Percentiles rank a stretch among this genome's conserved stretches.
phyloP scores from a whole-genome alignment of 345 rosid species.

The Populus pruinosa region DNA sequence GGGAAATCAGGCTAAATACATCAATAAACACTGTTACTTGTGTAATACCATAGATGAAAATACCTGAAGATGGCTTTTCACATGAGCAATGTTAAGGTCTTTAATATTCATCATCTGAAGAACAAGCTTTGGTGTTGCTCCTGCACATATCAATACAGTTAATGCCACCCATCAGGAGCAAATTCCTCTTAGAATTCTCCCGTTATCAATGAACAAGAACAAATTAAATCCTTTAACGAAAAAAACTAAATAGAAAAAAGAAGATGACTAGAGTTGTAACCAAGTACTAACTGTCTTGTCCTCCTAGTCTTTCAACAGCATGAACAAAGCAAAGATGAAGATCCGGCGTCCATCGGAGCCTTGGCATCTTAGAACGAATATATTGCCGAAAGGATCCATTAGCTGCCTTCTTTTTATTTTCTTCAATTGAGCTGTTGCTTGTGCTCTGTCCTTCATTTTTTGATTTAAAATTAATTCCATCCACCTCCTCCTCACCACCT shows the following conservation, averaged over 20 bases:
- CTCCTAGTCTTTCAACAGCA: slow-evolving; percentile 75
- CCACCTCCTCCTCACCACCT: slow-evolving; percentile 26
- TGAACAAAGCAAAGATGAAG: slow-evolving; percentile 78
- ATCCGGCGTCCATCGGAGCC: slow-evolving; percentile 82
- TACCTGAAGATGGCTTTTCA: slow-evolving; percentile 90
- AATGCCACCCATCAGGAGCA: not conserved
- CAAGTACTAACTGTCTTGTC: slow-evolving; percentile 64
- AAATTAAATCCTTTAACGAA: not conserved
- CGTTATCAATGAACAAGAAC: not conserved
- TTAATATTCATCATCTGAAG: slow-evolving; percentile 76
- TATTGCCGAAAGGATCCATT: slow-evolving; percentile 66
- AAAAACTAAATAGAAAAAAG: not conserved
- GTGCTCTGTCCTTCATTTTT: slow-evolving; percentile 28
- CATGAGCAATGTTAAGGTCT: slow-evolving; percentile 79
- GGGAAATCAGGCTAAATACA: slow-evolving; percentile 1
- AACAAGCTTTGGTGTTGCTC: slow-evolving; percentile 84
- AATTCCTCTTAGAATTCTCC: not conserved
- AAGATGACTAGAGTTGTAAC: not conserved
- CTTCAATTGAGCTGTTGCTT: slow-evolving; percentile 55
- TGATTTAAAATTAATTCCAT: slow-evolving; percentile 16
- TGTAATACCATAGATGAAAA: not conserved
- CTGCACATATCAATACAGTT: slow-evolving; percentile 22
- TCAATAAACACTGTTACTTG: not conserved
- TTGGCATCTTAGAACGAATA: slow-evolving; percentile 62
- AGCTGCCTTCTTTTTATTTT: slow-evolving; percentile 26